A percentile compares a stretch with the other conserved stretches of the same genome.
Conservation (phyloP, 257 asterid genomes). For the Eucommia ulmoides region DNA sequence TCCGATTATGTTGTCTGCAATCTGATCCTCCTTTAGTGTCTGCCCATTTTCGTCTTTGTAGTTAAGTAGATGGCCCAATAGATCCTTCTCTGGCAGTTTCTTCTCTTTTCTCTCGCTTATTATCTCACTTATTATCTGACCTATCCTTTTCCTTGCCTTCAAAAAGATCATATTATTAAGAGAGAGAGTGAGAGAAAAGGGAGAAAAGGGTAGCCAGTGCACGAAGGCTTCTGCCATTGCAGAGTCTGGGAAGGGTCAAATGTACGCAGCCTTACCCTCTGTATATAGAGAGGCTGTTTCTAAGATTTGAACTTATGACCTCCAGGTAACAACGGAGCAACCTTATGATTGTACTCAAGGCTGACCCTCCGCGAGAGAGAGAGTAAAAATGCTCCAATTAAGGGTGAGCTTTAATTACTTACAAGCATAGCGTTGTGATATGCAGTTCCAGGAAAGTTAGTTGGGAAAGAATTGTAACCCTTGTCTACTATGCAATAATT, state of each 20-base stretch:
- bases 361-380: background rate
- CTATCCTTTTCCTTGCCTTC: conserved; percentile 61
- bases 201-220: no score
- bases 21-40: conserved; percentile 41
- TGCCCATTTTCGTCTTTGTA: conserved; percentile 32
- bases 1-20: conserved; percentile 76
- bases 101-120: conserved; percentile 44
- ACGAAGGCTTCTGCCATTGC: no score
- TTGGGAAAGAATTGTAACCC: conserved; percentile 89
- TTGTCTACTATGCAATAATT: conserved; percentile 57
- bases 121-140: conserved; percentile 41
- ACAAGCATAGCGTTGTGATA: conserved; percentile 64
- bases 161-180: background rate
- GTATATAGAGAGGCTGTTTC: no score
- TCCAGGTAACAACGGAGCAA: background rate
- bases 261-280: no score
- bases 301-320: background rate
- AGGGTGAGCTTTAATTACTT: background rate
- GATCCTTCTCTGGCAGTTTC: conserved; percentile 25
- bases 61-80: conserved; percentile 40
- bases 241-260: no score
- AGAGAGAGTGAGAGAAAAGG: conserved; percentile 3
- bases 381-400: background rate
- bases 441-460: conserved; percentile 66
- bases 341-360: background rate